These are phyloP conservation scores for Psilocybe subaeruginosa DNA, from an alignment of 768 basidiomycete species.

Conservation along the genomic window DNA sequence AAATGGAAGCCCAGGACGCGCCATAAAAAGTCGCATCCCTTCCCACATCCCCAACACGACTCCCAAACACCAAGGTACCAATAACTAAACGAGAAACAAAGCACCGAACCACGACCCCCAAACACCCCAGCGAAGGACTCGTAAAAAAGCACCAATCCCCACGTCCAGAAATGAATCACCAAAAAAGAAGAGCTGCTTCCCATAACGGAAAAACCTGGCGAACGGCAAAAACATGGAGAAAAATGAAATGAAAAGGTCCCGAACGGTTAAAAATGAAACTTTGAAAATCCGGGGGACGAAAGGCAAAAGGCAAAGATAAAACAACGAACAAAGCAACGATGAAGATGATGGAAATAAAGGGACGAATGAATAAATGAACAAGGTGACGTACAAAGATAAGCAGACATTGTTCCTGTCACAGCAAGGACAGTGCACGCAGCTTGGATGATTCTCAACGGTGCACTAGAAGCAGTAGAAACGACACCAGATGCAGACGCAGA, in stretches of 20 bases:
- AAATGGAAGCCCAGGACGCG: too few species aligned
- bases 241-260: background rate
- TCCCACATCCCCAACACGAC: too few species aligned
- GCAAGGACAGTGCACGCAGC: constrained; percentile 24
- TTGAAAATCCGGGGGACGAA: background rate
- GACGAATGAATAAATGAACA: constrained; percentile 5
- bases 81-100: too few species aligned
- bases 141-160: background rate
- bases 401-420: constrained; percentile 27
- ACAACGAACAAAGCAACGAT: background rate
- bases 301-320: too few species aligned
- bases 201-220: too few species aligned
- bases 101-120: background rate
- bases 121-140: background rate
- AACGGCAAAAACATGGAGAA: background rate
- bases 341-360: background rate
- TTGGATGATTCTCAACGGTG: constrained; percentile 18
- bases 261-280: background rate
- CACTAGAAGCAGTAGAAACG: background rate
- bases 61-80: too few species aligned
- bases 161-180: background rate
- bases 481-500: too few species aligned
- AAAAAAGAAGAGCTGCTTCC: background rate
- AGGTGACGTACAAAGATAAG: constrained; percentile 28
- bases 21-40: too few species aligned